Evolutionary conservation across 2,329 filamentous ascomycete species (phyloP).

Genomic region (Chalara sp.): DNA sequence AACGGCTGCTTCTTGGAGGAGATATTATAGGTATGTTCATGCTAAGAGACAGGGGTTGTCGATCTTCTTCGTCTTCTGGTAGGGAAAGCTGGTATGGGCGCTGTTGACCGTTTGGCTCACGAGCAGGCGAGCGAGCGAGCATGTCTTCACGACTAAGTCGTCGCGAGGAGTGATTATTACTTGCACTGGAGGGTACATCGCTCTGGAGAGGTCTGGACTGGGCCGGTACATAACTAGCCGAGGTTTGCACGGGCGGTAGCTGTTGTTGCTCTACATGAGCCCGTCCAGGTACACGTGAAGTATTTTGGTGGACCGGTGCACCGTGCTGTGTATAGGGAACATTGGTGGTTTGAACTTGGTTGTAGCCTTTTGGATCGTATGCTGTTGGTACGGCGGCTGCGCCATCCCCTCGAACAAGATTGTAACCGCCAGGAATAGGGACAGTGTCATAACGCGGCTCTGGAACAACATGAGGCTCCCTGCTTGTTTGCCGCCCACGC

Average conservation of each 20-base stretch:
- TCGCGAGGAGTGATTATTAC: background rate
- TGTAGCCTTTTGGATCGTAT: conserved; percentile 21
- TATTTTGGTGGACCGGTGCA: background rate
- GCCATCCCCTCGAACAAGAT: conserved; percentile 23
- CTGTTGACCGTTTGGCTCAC: conserved; percentile 20
- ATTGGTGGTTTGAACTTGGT: conserved; percentile 10
- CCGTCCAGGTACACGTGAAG: background rate
- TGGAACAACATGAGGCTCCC: conserved; percentile 13
- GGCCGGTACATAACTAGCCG: background rate
- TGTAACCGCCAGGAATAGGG: conserved; percentile 26
- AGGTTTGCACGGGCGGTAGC: background rate
- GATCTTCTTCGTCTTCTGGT: conserved; percentile 15
- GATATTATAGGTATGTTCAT: background rate
- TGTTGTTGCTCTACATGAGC: background rate
- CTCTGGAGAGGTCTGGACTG: background rate
- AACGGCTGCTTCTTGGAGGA: background rate
- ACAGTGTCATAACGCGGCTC: conserved; percentile 22
- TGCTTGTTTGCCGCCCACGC: conserved; percentile 12
- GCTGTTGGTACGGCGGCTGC: conserved; percentile 14
- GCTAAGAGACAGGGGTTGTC: background rate
- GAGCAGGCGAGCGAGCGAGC: conserved; percentile 23
- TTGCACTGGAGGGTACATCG: background rate
- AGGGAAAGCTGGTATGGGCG: conserved; percentile 24
- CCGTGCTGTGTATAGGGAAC: background rate
- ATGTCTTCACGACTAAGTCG: conserved; percentile 21